Evolutionary conservation across 2,329 filamentous ascomycete genomes (phyloP).

Genomic region (Pyricularia grisea): DNA sequence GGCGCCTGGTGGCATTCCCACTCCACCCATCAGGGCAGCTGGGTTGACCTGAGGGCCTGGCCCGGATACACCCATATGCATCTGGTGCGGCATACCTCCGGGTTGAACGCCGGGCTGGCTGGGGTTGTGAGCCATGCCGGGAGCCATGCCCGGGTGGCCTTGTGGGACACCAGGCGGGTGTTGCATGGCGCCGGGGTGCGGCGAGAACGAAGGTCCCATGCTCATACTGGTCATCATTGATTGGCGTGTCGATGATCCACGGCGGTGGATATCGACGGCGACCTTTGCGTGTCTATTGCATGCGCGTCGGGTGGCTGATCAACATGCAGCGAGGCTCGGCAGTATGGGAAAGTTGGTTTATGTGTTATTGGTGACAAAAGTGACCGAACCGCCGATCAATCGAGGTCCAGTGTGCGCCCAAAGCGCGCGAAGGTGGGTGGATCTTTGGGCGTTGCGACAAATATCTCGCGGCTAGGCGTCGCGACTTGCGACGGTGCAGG

Average conservation of each 20-base stretch:
- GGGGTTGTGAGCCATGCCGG: constrained; percentile 56
- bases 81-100: constrained; percentile 56
- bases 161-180: constrained; percentile 59
- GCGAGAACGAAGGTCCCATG: constrained; percentile 53
- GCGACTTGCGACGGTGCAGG: background rate
- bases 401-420: background rate
- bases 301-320: constrained; percentile 19
- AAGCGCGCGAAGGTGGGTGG: background rate
- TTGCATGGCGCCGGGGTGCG: constrained; percentile 62
- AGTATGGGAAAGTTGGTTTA: background rate
- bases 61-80: constrained; percentile 64
- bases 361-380: background rate
- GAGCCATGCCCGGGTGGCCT: constrained; percentile 50
- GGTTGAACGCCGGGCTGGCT: constrained; percentile 61
- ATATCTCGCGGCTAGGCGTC: background rate
- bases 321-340: background rate
- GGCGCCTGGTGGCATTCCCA: constrained; percentile 60
- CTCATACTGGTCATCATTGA: constrained; percentile 56
- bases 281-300: constrained; percentile 34
- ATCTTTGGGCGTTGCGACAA: background rate
- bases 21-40: constrained; percentile 58
- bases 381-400: constrained; percentile 2
- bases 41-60: constrained; percentile 62
- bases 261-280: constrained; percentile 46
- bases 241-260: constrained; percentile 42